Conservation (phyloP, 2,329 filamentous ascomycete genomes). For the Dactylonectria estremocensis region DNA sequence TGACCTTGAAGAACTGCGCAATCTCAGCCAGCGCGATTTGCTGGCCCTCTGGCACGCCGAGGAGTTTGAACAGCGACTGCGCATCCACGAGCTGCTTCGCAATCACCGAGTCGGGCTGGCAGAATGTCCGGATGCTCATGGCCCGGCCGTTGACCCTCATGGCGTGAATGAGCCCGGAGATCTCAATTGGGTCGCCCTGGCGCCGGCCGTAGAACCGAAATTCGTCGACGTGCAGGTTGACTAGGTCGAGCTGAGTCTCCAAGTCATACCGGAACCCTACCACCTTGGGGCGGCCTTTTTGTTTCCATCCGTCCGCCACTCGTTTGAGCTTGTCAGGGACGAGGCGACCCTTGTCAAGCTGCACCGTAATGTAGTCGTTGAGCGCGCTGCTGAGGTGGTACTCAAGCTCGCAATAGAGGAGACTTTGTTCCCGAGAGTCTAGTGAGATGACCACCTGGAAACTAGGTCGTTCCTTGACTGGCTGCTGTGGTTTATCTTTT, state of each 20-base stretch:
- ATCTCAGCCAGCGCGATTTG: conserved; percentile 66
- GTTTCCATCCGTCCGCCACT: conserved; percentile 66
- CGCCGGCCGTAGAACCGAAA: conserved; percentile 70
- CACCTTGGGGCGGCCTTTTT: conserved; percentile 68
- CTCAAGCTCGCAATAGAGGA: conserved; percentile 73
- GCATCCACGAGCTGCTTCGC: conserved; percentile 71
- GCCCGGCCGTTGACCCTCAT: conserved; percentile 68
- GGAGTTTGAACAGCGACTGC: conserved; percentile 65
- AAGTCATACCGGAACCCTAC: conserved; percentile 72
- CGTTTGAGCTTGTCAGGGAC: conserved; percentile 66
- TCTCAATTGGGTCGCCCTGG: conserved; percentile 59
- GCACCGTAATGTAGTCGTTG: conserved; percentile 66
- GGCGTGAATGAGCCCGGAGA: conserved; percentile 64
- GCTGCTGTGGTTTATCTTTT: conserved; percentile 51
- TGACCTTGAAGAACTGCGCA: conserved; percentile 68
- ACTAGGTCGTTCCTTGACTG: conserved; percentile 47
- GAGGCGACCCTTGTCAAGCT: conserved; percentile 70
- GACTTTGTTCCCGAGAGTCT: conserved; percentile 69
- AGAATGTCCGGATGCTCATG: conserved; percentile 70
- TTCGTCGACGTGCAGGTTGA: conserved; percentile 64
- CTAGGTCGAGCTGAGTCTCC: conserved; percentile 72
- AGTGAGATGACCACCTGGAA: conserved; percentile 65
- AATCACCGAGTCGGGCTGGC: conserved; percentile 71
- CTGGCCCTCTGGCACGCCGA: conserved; percentile 61
- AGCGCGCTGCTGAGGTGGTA: conserved; percentile 67